These are phyloP conservation scores for Cordyceps tenuipes DNA, from an alignment of 2,329 filamentous ascomycete genomes.

Conservation along the genomic window DNA sequence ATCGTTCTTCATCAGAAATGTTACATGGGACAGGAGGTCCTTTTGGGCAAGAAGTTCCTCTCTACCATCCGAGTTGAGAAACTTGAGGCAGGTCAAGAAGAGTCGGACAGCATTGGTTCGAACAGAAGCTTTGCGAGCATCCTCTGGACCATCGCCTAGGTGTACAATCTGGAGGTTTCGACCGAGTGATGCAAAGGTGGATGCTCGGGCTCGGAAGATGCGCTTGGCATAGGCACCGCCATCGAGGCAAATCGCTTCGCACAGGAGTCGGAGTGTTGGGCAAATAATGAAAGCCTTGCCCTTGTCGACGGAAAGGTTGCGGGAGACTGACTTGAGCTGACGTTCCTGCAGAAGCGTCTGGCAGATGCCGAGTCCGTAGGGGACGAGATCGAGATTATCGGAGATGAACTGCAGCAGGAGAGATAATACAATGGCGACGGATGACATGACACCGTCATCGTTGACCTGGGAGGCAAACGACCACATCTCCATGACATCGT, in stretches of 20 bases:
- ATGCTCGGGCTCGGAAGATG: slow-evolving; percentile 69
- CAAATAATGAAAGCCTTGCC: slow-evolving; percentile 83
- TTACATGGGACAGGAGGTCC: slow-evolving; percentile 75
- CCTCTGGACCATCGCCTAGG: slow-evolving; percentile 48
- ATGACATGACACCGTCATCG: slow-evolving; percentile 72
- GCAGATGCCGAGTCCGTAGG: slow-evolving; percentile 69
- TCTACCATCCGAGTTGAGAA: slow-evolving; percentile 69
- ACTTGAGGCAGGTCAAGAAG: slow-evolving; percentile 68
- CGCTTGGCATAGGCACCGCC: slow-evolving; percentile 71
- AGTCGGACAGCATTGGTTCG: slow-evolving; percentile 78
- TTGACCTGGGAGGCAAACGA: slow-evolving; percentile 70
- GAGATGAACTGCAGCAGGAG: slow-evolving; percentile 75
- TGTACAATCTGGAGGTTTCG: slow-evolving; percentile 69
- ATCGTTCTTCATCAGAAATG: slow-evolving; percentile 71
- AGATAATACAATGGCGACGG: slow-evolving; percentile 71
- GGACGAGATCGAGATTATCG: slow-evolving; percentile 61
- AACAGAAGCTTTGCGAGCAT: slow-evolving; percentile 64
- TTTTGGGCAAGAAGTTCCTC: slow-evolving; percentile 71
- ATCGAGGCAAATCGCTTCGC: slow-evolving; percentile 78
- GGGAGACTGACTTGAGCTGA: slow-evolving; percentile 71
- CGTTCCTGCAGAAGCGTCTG: slow-evolving; percentile 73
- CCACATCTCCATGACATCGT: slow-evolving; percentile 83
- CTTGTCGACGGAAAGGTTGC: slow-evolving; percentile 70
- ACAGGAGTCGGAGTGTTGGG: slow-evolving; percentile 75
- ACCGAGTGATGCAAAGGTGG: slow-evolving; percentile 71